Evolutionary conservation across 768 basidiomycete genomes (phyloP).

Genomic region (Krasilnikovozyma curviuscula): DNA sequence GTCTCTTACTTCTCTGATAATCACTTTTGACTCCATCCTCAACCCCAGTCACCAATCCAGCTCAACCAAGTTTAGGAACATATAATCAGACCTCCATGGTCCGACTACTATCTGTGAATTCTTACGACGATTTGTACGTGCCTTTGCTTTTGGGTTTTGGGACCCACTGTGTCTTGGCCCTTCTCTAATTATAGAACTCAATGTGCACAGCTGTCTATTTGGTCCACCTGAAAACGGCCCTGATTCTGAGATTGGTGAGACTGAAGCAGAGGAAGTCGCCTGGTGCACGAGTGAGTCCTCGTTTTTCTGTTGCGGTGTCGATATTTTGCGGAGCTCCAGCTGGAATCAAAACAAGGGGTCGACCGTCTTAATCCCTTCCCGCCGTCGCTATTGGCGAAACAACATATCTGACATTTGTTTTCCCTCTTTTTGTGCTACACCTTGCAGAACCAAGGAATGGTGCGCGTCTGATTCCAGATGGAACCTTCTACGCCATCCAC

Average conservation of each 20-base stretch:
- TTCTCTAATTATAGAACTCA: neutral
- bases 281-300: constrained; percentile 13
- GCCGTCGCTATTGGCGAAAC: no score
- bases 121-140: constrained; percentile 10
- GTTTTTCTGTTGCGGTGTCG: neutral
- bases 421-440: neutral
- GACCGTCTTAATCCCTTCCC: no score
- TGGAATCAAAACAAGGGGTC: no score
- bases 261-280: constrained; percentile 29
- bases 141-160: no score
- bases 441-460: constrained; percentile 29
- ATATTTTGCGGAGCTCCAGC: no score
- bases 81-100: constrained; percentile 10
- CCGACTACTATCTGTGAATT: constrained; percentile 10
- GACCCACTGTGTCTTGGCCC: no score
- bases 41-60: no score
- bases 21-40: no score
- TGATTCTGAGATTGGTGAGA: constrained; percentile 40
- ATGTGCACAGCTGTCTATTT: constrained; percentile 5
- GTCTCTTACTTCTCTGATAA: no score
- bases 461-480: constrained; percentile 31
- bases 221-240: constrained; percentile 26
- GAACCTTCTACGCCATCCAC: constrained; percentile 16
- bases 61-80: neutral
- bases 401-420: neutral